Percentiles rank a stretch among this genome's conserved stretches.
Evolutionary conservation across 129 eudicot genomes (phyloP).

Genomic region (Centella asiatica): DNA sequence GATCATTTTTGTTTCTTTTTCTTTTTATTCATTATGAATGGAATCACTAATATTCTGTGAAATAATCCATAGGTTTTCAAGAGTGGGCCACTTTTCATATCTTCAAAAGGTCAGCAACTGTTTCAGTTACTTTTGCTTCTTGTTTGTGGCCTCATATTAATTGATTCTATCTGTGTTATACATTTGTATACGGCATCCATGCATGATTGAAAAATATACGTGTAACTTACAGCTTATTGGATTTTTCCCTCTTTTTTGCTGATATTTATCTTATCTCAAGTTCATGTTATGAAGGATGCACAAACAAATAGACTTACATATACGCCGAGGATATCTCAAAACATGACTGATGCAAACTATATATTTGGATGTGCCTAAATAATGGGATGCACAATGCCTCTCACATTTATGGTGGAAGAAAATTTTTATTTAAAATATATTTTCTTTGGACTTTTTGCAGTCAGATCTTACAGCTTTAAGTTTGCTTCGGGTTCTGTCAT

Average conservation of each 20-base stretch:
- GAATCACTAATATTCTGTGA: slow-evolving; percentile 7
- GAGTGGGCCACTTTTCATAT: slow-evolving; percentile 90
- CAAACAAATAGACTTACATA: too few relatives aligned
- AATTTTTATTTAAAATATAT: too few relatives aligned
- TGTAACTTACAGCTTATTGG: neutral
- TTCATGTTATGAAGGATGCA: too few relatives aligned
- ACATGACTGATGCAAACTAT: too few relatives aligned
- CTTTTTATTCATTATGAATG: neutral
- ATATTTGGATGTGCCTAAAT: neutral
- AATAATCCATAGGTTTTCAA: slow-evolving; percentile 63
- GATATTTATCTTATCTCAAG: too few relatives aligned
- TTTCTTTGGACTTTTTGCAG: neutral
- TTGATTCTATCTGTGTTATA: neutral
- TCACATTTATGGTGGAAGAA: too few relatives aligned
- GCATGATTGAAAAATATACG: neutral
- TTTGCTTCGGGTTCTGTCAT: neutral
- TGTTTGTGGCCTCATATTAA: neutral
- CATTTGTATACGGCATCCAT: neutral
- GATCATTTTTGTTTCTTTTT: too few relatives aligned
- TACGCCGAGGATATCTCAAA: too few relatives aligned
- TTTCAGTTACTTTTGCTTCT: neutral
- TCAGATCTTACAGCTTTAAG: neutral
- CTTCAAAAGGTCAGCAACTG: slow-evolving; percentile 71
- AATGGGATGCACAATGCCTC: too few relatives aligned
- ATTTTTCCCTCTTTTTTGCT: too few relatives aligned